phyloP scores from a whole-genome alignment of 768 basidiomycete species.

The Sporobolomyces phaffii region DNA sequence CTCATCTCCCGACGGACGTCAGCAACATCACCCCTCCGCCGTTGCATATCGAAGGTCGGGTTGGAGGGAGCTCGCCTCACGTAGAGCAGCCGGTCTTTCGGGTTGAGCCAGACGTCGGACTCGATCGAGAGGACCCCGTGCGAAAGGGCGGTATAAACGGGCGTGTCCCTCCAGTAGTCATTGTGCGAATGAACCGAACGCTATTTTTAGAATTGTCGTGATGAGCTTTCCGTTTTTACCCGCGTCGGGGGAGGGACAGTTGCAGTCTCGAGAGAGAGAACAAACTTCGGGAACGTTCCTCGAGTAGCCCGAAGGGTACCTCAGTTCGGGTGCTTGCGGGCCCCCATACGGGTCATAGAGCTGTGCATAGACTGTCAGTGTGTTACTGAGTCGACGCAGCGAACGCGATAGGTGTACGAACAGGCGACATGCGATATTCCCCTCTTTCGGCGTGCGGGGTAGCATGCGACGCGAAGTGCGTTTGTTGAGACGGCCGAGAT shows the following conservation, averaged over 20 bases:
- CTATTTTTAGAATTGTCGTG: not conserved
- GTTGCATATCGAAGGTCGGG: no score
- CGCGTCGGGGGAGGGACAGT: no score
- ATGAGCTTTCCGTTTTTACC: no score
- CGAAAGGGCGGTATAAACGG: constrained; percentile 29
- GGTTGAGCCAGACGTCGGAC: constrained; percentile 36
- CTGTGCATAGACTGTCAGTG: not conserved
- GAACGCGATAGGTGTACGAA: not conserved
- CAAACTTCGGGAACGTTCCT: constrained; percentile 32
- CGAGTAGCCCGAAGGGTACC: constrained; percentile 21
- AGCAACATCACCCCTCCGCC: not conserved
- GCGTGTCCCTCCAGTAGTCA: constrained; percentile 37
- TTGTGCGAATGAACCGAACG: constrained; percentile 36
- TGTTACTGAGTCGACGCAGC: not conserved
- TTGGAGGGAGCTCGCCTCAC: not conserved
- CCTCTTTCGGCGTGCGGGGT: not conserved
- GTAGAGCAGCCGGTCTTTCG: constrained; percentile 27
- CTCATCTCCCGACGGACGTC: no score
- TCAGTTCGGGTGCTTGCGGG: constrained; percentile 8
- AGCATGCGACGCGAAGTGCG: not conserved
- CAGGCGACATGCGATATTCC: constrained; percentile 3
- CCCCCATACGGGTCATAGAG: not conserved
- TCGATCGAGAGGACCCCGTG: constrained; percentile 31
- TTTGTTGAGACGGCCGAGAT: not conserved
- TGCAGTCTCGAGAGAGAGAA: no score